Base-by-base conservation (phyloP, 345 rosid species). In the Lepidium africanum region DNA sequence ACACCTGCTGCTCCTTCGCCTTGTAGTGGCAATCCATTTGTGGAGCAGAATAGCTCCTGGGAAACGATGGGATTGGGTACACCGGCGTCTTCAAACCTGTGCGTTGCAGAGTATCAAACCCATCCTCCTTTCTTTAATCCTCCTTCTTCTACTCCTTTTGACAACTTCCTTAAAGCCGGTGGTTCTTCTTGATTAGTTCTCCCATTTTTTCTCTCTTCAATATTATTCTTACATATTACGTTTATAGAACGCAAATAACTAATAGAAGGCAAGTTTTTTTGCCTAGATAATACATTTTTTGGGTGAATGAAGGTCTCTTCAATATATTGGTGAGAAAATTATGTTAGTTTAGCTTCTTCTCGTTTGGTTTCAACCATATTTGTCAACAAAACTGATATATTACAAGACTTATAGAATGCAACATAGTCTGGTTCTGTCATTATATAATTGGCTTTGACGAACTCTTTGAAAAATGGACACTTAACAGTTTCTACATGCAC, bases 91-190 rank as follows among this genome's bases (percentile, higher is more conserved):
- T 70, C 79, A 41, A 75, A 70, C 60, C 76, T 58, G 33, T 79
- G 84, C 37, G 69, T 79, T 33, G 56, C 86, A 7, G 86, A 79
- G 77, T 70, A 65, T 67, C 86, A 84, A 64, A 79, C 77, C 30
- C 77, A 74, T 19, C 81, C 87, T 14, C 67, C 76, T 59, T 81
- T 61, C 65, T 70, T 80, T 57, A 80, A 77, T 75, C 79, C 83
- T 30, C 95, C 88, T 35, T 52, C 83, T 10, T 80, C 88, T 49
- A 81, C 80, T 69, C 88, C 96, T 32, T 88, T 74, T 7, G 89
- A 86, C 65, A 78, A 79, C 66, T 81, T 88, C 53, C 83, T 81
- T 3, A 80, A 78, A 74, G 83, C 91, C 30, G 86, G 85, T 59
- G 88, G 85, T 58, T 86, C 88, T 62, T 85, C 75, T 38, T 69